These are phyloP conservation scores for Scheffersomyces lignicola DNA, from an alignment of 1,139 yeast species.

Conservation along the genomic window DNA sequence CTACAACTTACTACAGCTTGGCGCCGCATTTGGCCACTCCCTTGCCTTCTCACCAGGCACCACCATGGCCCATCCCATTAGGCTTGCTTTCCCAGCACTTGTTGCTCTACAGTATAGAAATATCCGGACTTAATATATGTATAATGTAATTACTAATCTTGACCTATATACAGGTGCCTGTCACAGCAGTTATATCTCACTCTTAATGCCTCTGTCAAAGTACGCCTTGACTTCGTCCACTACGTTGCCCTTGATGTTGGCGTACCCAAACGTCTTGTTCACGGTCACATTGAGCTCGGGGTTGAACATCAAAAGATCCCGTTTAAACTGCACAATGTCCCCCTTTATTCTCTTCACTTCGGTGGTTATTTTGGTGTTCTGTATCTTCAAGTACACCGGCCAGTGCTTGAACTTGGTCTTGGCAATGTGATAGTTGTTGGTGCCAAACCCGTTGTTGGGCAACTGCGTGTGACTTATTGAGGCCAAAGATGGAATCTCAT, in stretches of 20 bases:
- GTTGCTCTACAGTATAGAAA: too few species aligned
- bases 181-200: too few species aligned
- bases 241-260: slow-evolving; percentile 60
- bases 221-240: slow-evolving; percentile 41
- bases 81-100: too few species aligned
- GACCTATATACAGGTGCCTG: slow-evolving; percentile 6
- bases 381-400: slow-evolving; percentile 65
- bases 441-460: slow-evolving; percentile 46
- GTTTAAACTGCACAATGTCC: slow-evolving; percentile 55
- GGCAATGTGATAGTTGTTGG: slow-evolving; percentile 45
- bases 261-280: slow-evolving; percentile 38
- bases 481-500: slow-evolving; percentile 28
- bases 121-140: too few species aligned
- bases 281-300: slow-evolving; percentile 43
- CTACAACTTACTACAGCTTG: too few species aligned
- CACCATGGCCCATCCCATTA: too few species aligned
- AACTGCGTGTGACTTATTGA: slow-evolving; percentile 27
- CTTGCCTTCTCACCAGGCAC: too few species aligned
- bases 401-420: slow-evolving; percentile 63
- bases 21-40: too few species aligned
- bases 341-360: slow-evolving; percentile 68
- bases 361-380: slow-evolving; percentile 55
- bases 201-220: slow-evolving; percentile 23
- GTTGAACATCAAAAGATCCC: slow-evolving; percentile 54
- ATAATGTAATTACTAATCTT: slow-evolving; percentile 8